Percentiles rank a stretch among this genome's conserved stretches.
Conservation (phyloP, 768 basidiomycete genomes). For the Lactarius pseudohatsudake region DNA sequence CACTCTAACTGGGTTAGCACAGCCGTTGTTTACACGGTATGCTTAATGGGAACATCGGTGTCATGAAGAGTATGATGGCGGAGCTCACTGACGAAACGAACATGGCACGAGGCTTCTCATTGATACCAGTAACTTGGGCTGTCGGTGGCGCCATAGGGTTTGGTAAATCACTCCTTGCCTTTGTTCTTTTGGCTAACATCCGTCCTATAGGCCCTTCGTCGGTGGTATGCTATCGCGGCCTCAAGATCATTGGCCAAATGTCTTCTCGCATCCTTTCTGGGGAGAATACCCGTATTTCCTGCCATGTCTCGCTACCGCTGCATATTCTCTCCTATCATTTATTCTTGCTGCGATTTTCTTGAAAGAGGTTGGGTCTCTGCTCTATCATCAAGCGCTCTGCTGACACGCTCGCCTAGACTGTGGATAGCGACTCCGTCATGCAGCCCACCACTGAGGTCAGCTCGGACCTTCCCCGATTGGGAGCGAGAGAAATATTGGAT, state of each 20-base stretch:
- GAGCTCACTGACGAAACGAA: slow-evolving; percentile 65
- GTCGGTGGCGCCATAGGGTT: slow-evolving; percentile 15
- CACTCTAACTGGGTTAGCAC: slow-evolving; percentile 62
- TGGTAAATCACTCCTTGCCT: neutral
- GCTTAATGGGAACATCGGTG: slow-evolving; percentile 12
- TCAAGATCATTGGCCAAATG: slow-evolving; percentile 24
- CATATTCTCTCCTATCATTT: slow-evolving; percentile 6
- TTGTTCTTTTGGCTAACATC: neutral
- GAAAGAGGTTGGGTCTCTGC: slow-evolving; percentile 9
- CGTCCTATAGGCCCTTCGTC: slow-evolving; percentile 26
- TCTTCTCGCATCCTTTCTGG: slow-evolving; percentile 30
- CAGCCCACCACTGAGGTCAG: neutral
- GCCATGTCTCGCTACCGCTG: slow-evolving; percentile 25
- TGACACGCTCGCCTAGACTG: slow-evolving; percentile 7
- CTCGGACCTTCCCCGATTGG: neutral
- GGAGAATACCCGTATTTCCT: slow-evolving; percentile 31
- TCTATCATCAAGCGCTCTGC: neutral
- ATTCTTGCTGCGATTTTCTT: slow-evolving; percentile 9
- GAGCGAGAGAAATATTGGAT: neutral
- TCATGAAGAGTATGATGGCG: slow-evolving; percentile 43
- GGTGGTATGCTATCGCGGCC: slow-evolving; percentile 32
- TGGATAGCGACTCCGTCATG: neutral
- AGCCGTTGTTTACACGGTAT: slow-evolving; percentile 12
- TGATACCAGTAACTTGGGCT: slow-evolving; percentile 36
- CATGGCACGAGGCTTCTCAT: slow-evolving; percentile 41